Percentiles rank a stretch among this genome's conserved stretches.
Evolutionary conservation across 768 basidiomycete genomes (phyloP).

Genomic region (Leccinum variicolor): DNA sequence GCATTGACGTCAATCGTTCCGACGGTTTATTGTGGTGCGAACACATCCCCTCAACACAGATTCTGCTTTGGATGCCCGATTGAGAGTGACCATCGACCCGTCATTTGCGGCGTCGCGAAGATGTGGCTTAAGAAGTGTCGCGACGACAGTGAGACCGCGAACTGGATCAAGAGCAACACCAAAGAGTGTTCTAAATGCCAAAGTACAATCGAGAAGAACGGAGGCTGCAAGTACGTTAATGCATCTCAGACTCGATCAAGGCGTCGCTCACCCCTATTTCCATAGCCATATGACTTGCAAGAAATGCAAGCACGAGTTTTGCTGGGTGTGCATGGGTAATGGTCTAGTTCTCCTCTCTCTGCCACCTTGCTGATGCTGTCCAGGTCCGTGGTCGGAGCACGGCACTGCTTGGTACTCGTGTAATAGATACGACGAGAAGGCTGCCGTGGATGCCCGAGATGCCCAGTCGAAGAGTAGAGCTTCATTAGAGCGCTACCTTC

Average conservation of each 20-base stretch:
- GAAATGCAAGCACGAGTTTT: slow-evolving; percentile 98
- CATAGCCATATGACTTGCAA: slow-evolving; percentile 99
- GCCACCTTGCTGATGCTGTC: slow-evolving; percentile 14
- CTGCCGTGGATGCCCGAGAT: slow-evolving; percentile 83
- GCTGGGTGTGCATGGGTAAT: slow-evolving; percentile 98
- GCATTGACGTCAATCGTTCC: slow-evolving; percentile 80
- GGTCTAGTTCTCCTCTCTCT: slow-evolving; percentile 17
- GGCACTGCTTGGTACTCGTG: slow-evolving; percentile 98
- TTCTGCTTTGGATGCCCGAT: slow-evolving; percentile 96
- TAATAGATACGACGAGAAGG: slow-evolving; percentile 95
- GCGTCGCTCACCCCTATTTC: slow-evolving; percentile 9
- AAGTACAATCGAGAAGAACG: slow-evolving; percentile 99
- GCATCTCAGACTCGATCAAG: slow-evolving; percentile 63
- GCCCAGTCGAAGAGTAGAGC: slow-evolving; percentile 87
- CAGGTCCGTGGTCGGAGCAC: slow-evolving; percentile 95
- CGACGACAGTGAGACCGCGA: slow-evolving; percentile 97
- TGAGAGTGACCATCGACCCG: slow-evolving; percentile 87
- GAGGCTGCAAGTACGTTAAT: slow-evolving; percentile 97
- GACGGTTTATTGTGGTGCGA: slow-evolving; percentile 80
- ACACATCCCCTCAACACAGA: slow-evolving; percentile 54
- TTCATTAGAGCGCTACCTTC: slow-evolving; percentile 92
- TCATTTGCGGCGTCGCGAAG: slow-evolving; percentile 83
- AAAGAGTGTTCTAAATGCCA: slow-evolving; percentile 97
- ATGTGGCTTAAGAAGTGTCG: slow-evolving; percentile 97
- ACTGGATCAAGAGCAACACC: slow-evolving; percentile 99